A percentile compares a stretch with the other conserved stretches of the same genome.
Conservation (phyloP, 2,329 filamentous ascomycete genomes). For the Macrophomina pseudophaseolina region DNA sequence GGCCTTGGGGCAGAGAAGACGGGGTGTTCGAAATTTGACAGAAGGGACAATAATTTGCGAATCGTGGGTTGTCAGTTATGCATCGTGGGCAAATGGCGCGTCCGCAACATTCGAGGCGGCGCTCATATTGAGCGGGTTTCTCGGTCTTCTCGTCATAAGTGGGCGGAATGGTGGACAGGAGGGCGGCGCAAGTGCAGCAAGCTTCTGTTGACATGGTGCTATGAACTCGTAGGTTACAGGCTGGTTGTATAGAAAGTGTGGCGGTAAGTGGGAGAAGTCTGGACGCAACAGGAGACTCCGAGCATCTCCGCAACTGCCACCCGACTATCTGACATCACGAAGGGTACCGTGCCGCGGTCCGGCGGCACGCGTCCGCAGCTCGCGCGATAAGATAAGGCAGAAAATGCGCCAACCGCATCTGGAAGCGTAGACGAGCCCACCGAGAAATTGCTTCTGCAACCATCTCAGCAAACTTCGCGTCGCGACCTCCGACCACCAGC, state of each 20-base stretch:
- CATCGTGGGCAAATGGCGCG: constrained; percentile 75
- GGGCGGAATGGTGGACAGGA: constrained; percentile 61
- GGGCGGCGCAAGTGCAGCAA: constrained; percentile 73
- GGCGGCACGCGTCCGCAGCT: neutral
- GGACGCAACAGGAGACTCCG: constrained; percentile 3
- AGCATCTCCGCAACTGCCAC: constrained; percentile 8
- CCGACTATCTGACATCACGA: constrained; percentile 16
- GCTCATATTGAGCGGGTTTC: constrained; percentile 65
- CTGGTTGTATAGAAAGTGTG: neutral
- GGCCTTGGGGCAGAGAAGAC: constrained; percentile 66
- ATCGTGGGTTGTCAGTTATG: constrained; percentile 71
- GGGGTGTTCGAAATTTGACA: constrained; percentile 73
- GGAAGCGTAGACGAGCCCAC: constrained; percentile 18
- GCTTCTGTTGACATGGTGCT: constrained; percentile 46
- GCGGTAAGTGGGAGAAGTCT: neutral
- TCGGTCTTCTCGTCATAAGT: constrained; percentile 61
- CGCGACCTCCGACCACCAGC: constrained; percentile 20
- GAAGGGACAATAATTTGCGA: constrained; percentile 71
- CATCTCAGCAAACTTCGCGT: constrained; percentile 8
- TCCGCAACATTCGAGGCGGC: constrained; percentile 70
- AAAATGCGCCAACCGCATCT: constrained; percentile 4
- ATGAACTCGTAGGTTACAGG: neutral
- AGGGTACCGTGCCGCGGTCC: neutral
- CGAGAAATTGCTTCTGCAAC: constrained; percentile 14
- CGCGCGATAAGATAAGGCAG: neutral